These are phyloP conservation scores for Tylopilus plumbeoviolaceoides DNA, from an alignment of 768 basidiomycete genomes.

Conservation along the genomic window DNA sequence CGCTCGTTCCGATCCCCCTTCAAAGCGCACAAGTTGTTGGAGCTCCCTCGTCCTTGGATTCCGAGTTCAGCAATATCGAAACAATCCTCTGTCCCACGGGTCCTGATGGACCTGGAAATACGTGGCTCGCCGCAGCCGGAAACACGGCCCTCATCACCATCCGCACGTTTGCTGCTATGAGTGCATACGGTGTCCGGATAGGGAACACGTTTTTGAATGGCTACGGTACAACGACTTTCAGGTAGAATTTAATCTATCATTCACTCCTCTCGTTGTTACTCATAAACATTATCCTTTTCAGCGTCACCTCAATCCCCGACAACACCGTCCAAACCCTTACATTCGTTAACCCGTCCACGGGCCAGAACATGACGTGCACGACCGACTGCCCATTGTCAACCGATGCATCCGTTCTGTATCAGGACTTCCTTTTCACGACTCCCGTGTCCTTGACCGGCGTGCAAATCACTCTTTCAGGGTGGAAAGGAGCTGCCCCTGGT, in stretches of 20 bases:
- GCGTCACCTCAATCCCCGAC: conserved; percentile 86
- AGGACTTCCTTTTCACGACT: conserved; percentile 84
- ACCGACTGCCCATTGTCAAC: conserved; percentile 75
- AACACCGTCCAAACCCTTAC: conserved; percentile 73
- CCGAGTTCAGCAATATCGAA: conserved; percentile 58
- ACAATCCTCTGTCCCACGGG: conserved; percentile 84
- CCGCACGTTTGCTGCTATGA: conserved; percentile 68
- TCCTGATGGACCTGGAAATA: conserved; percentile 71
- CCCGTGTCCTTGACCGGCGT: conserved; percentile 78
- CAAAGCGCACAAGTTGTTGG: conserved; percentile 52
- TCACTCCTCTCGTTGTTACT: neutral
- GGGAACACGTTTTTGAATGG: conserved; percentile 85
- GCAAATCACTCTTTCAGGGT: conserved; percentile 75
- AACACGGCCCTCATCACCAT: conserved; percentile 71
- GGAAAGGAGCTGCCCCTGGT: conserved; percentile 73
- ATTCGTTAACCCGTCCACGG: conserved; percentile 73
- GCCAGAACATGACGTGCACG: conserved; percentile 74
- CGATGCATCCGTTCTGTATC: conserved; percentile 74
- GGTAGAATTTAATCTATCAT: conserved; percentile 39
- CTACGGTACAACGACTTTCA: conserved; percentile 85
- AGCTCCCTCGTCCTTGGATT: conserved; percentile 57
- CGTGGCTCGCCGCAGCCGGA: conserved; percentile 81
- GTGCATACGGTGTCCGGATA: conserved; percentile 76
- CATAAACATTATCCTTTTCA: conserved; percentile 30
- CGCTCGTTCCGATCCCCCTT: conserved; percentile 78